Conservation (phyloP, 2,329 filamentous ascomycete species). For the Monilinia laxa region DNA sequence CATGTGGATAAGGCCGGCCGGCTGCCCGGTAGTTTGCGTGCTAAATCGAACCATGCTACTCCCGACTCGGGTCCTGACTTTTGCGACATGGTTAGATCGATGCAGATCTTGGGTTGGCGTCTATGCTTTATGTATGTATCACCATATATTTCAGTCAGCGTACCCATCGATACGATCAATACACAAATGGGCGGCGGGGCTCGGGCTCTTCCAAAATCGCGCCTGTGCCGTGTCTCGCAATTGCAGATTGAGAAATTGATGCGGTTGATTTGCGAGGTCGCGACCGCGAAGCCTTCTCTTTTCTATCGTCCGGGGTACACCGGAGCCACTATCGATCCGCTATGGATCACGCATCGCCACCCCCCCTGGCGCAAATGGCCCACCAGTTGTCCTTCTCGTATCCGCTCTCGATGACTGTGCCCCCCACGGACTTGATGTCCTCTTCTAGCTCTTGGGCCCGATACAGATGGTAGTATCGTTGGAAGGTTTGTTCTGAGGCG, state of each 20-base stretch:
- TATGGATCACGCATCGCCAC: background rate
- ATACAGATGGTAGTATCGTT: slow-evolving; percentile 95
- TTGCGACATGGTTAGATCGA: slow-evolving; percentile 9
- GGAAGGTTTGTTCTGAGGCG: slow-evolving; percentile 52
- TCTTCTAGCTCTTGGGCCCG: slow-evolving; percentile 80
- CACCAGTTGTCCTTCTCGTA: slow-evolving; percentile 99
- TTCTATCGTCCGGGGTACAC: too few relatives aligned
- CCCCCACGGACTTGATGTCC: slow-evolving; percentile 73
- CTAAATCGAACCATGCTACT: background rate
- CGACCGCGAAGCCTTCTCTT: too few relatives aligned
- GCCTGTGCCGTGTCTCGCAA: too few relatives aligned
- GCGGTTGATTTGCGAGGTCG: too few relatives aligned
- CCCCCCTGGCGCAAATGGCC: slow-evolving; percentile 56
- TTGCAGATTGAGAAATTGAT: too few relatives aligned
- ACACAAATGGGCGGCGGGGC: too few relatives aligned
- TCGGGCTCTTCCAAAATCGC: too few relatives aligned
- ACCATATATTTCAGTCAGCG: background rate
- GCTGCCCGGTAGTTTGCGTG: background rate
- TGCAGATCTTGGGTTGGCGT: slow-evolving; percentile 1
- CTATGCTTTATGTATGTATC: background rate
- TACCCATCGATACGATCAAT: too few relatives aligned
- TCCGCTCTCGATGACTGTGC: slow-evolving; percentile 71
- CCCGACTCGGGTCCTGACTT: slow-evolving; percentile 8
- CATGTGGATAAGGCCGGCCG: background rate
- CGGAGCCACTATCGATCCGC: background rate